phyloP scores from a whole-genome alignment of 2,329 filamentous ascomycete genomes.

The Trichophyton rubrum region DNA sequence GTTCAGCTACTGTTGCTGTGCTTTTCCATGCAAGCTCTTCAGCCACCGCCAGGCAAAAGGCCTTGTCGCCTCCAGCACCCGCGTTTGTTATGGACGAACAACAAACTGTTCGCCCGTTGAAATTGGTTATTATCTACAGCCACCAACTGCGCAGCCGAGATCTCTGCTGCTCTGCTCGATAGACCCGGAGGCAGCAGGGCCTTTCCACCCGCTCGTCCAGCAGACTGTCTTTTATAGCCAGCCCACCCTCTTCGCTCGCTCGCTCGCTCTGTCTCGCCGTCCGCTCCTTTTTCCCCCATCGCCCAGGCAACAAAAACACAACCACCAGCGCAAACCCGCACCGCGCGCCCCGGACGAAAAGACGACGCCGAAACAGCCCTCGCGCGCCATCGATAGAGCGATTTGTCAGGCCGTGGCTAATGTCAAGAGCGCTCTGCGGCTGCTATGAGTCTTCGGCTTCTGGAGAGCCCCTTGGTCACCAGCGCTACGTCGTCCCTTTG shows the following conservation, averaged over 20 bases:
- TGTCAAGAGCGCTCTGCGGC: background rate
- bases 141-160: too few species aligned
- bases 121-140: too few species aligned
- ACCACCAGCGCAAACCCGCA: background rate
- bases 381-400: background rate
- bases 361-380: background rate
- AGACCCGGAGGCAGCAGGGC: background rate
- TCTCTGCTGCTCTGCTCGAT: background rate
- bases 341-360: background rate
- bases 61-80: background rate
- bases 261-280: background rate
- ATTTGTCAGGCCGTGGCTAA: background rate
- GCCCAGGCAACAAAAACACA: background rate
- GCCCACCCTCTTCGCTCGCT: background rate
- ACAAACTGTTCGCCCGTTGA: background rate
- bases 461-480: background rate
- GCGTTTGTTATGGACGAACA: background rate
- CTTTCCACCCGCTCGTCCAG: background rate
- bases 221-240: background rate
- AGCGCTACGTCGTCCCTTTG: background rate
- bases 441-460: background rate
- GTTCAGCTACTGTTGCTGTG: background rate
- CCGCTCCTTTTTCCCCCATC: background rate
- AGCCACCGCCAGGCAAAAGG: background rate
- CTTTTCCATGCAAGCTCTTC: background rate